Conservation (phyloP, 108 stramenopile genomes). For the Asterionellopsis glacialis region DNA sequence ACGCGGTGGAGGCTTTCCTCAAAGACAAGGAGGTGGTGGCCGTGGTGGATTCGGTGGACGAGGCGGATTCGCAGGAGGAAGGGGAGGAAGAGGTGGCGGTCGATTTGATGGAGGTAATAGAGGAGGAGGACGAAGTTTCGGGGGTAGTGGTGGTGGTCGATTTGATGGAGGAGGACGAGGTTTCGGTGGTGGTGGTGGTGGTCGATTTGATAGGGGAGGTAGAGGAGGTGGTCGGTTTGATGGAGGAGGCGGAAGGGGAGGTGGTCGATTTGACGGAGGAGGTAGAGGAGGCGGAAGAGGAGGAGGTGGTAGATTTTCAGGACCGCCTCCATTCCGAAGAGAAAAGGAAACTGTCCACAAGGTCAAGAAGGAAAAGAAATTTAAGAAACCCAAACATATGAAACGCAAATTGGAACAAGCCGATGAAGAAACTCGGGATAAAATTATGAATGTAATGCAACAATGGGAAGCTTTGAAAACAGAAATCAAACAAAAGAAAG, state of each 20-base stretch:
- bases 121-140: too few relatives aligned
- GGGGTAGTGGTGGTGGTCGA: too few relatives aligned
- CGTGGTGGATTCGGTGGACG: conserved; percentile 1
- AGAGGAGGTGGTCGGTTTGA: too few relatives aligned
- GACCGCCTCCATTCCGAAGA: conserved; percentile 10
- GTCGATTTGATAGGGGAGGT: too few relatives aligned
- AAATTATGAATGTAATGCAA: conserved; percentile 6
- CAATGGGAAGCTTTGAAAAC: conserved; percentile 26
- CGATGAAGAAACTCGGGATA: conserved; percentile 12
- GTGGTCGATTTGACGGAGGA: too few relatives aligned
- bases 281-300: too few relatives aligned
- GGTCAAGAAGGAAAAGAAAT: conserved; percentile 30
- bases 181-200: too few relatives aligned
- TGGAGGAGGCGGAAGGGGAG: too few relatives aligned
- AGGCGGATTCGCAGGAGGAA: conserved; percentile 6
- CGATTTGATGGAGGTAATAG: too few relatives aligned
- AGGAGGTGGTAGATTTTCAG: too few relatives aligned
- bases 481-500: conserved; percentile 13
- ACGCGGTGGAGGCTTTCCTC: background rate
- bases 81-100: too few relatives aligned
- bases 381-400: conserved; percentile 83
- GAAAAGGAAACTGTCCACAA: conserved; percentile 15
- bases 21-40: conserved; percentile 1
- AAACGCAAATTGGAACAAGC: conserved; percentile 67
- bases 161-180: too few relatives aligned